Evolutionary conservation across 306 rosid species (phyloP), one percentile per base, ranked within the genome.

Genomic region (Alnus glutinosa): DNA sequence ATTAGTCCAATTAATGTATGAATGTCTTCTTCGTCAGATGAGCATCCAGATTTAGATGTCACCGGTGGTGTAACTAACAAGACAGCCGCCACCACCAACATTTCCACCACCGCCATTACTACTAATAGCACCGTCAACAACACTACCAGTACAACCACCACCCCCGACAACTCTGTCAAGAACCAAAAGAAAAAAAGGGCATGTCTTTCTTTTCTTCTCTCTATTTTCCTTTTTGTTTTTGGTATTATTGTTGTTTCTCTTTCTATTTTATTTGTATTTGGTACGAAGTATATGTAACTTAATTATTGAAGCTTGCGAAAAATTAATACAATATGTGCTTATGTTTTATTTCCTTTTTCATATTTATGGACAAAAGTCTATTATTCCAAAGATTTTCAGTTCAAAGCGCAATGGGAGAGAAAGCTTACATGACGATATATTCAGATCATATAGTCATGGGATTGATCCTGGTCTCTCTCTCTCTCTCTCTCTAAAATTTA

Each of bases 171-270:
- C 70, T 68, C 81, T 50, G 57, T 46, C 84, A 91, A 87, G 87
- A 84, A 83, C 74, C 92, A 86, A 14, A 92, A 88, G 85, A 92
- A 94, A 72, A 94, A 89, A 81, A 86, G 82, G 92, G 98, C 89
- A 34, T 6, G 57, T 34, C 0, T 2, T 49, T 58, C 13, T 2
- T 14, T 19, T 13, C 34, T 19, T 16, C 23, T 32, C 18, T 36
- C 8, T 14, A 0, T 11, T 16, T 28, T 2, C 3, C 12, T 7
- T 70, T 49, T 34, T 66, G 10, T 0, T 3, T 5, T 28, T 12
- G 2, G 0, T 1, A 19, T 71, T 28, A 46, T 71, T 9, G 23
- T 62, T 62, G 13, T 62, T 66, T 37, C 15, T 8, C 4, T 37
- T 1, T 2, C 36, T 11, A 47, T 3, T 52, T 66, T 49, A 12